These are phyloP conservation scores for Magnusiomyces fungicola DNA, from an alignment of 1,139 yeast genomes.

Conservation along the genomic window DNA sequence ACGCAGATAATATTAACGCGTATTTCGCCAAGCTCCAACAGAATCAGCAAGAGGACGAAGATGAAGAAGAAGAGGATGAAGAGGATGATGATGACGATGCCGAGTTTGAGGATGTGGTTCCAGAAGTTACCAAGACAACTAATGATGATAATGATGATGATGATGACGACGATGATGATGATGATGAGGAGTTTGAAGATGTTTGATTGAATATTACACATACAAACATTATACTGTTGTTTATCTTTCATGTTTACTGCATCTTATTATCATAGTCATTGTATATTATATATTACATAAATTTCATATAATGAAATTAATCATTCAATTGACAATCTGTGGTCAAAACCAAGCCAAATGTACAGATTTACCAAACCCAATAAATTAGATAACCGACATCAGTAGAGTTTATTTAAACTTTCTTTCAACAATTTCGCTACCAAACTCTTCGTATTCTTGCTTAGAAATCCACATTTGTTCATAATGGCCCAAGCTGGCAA, in stretches of 20 bases:
- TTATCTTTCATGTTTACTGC: too few relatives aligned
- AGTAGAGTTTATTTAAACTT: conserved; percentile 30
- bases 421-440: conserved; percentile 53
- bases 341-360: too few relatives aligned
- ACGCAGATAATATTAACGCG: not conserved
- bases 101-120: conserved; percentile 53
- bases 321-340: too few relatives aligned
- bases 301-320: too few relatives aligned
- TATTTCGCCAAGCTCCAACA: not conserved
- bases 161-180: conserved; percentile 34
- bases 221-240: too few relatives aligned
- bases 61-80: conserved; percentile 44
- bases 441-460: conserved; percentile 86
- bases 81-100: conserved; percentile 46
- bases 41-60: not conserved
- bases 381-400: too few relatives aligned
- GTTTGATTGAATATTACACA: conserved; percentile 18
- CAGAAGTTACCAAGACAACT: conserved; percentile 43
- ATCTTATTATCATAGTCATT: too few relatives aligned
- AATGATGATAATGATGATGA: conserved; percentile 19
- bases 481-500: conserved; percentile 87
- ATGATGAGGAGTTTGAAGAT: conserved; percentile 52
- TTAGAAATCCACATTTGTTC: conserved; percentile 95
- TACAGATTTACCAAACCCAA: too few relatives aligned
- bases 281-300: too few relatives aligned